These are phyloP conservation scores for Crithidia expoeki DNA, from an alignment of 208 protist genomes.

Conservation along the genomic window DNA sequence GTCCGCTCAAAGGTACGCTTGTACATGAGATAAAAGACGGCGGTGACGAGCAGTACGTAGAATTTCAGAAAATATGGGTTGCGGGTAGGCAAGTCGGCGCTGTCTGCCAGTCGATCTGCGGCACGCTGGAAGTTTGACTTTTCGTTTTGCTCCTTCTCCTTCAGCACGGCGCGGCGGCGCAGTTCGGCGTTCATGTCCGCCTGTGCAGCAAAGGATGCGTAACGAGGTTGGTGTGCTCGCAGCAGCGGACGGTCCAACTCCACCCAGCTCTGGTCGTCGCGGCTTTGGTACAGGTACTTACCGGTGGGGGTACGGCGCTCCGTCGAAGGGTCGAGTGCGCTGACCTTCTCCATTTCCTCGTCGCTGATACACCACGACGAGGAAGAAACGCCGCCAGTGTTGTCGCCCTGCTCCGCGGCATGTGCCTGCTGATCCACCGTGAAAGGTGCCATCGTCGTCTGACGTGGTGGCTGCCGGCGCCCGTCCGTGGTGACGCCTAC, in stretches of 20 bases:
- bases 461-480: slow-evolving; percentile 14
- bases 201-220: slow-evolving; percentile 65
- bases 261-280: slow-evolving; percentile 80
- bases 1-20: slow-evolving; percentile 67
- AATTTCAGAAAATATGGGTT: slow-evolving; percentile 51
- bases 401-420: neutral
- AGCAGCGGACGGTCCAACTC: slow-evolving; percentile 69
- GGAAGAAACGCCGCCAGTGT: neutral
- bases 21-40: slow-evolving; percentile 64
- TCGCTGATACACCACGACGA: slow-evolving; percentile 42
- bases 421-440: slow-evolving; percentile 37
- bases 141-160: slow-evolving; percentile 72
- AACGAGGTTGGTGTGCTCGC: slow-evolving; percentile 63
- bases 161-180: slow-evolving; percentile 53
- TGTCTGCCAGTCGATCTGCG: slow-evolving; percentile 62
- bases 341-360: slow-evolving; percentile 66
- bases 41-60: slow-evolving; percentile 45
- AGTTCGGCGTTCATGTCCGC: slow-evolving; percentile 71
- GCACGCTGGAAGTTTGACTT: slow-evolving; percentile 68
- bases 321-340: slow-evolving; percentile 73
- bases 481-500: slow-evolving; percentile 35
- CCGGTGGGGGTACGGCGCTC: slow-evolving; percentile 68
- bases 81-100: slow-evolving; percentile 65
- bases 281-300: slow-evolving; percentile 81
- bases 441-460: slow-evolving; percentile 33